These are phyloP conservation scores for Bothia castanella DNA, from an alignment of 1,284 basidiomycete species.

Conservation along the genomic window DNA sequence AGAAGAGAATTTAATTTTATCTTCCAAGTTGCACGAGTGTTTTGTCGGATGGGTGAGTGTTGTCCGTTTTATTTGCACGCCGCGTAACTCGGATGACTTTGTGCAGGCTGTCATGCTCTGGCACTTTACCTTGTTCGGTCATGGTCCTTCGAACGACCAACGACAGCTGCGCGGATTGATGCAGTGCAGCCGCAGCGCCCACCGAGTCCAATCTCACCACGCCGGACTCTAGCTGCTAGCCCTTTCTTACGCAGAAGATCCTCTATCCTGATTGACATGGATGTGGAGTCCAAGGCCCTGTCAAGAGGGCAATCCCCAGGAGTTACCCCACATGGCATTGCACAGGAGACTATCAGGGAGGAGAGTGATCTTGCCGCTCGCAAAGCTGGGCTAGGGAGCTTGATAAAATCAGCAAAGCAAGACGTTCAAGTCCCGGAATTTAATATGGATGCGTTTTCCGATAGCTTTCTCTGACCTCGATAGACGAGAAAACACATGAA, in stretches of 20 bases:
- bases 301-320: slow-evolving; percentile 55
- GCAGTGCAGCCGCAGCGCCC: slow-evolving; percentile 21
- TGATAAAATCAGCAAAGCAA: slow-evolving; percentile 86
- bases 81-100: slow-evolving; percentile 6
- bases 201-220: slow-evolving; percentile 40
- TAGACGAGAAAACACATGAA: slow-evolving; percentile 4
- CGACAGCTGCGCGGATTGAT: slow-evolving; percentile 30
- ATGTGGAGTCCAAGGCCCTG: slow-evolving; percentile 61
- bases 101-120: slow-evolving; percentile 83
- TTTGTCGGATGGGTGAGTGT: slow-evolving; percentile 86
- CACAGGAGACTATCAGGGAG: slow-evolving; percentile 40
- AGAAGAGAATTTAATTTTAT: slow-evolving; percentile 91
- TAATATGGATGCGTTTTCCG: slow-evolving; percentile 65
- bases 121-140: slow-evolving; percentile 83
- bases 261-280: slow-evolving; percentile 85
- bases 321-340: slow-evolving; percentile 12
- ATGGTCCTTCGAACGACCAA: slow-evolving; percentile 86
- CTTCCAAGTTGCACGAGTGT: slow-evolving; percentile 85
- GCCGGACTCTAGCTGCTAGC: slow-evolving; percentile 52
- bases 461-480: slow-evolving; percentile 13
- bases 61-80: background rate
- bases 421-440: slow-evolving; percentile 84
- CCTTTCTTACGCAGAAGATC: slow-evolving; percentile 55
- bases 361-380: slow-evolving; percentile 57
- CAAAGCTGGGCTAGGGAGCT: slow-evolving; percentile 72